A percentile compares a stretch with the other conserved stretches of the same genome.
Evolutionary conservation across 2,329 filamentous ascomycete species (phyloP).

Genomic region (Aspergillus bombycis): DNA sequence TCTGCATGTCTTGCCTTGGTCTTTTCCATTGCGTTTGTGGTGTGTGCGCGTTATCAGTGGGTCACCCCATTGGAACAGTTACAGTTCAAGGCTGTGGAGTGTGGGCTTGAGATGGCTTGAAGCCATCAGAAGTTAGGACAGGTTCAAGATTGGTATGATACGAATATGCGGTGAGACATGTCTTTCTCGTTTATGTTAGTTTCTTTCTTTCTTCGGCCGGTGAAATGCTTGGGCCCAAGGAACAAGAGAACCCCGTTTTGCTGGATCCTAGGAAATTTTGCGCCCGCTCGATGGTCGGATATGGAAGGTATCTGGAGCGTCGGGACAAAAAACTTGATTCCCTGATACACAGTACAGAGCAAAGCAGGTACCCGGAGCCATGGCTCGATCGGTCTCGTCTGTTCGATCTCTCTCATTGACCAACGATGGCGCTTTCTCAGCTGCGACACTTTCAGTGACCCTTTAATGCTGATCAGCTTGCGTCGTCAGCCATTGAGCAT

Average conservation of each 20-base stretch:
- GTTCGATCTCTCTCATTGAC: not conserved
- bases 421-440: not conserved
- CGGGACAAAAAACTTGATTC: not conserved
- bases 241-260: not conserved
- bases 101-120: not conserved
- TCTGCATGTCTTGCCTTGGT: not conserved
- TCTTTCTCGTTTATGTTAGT: not conserved
- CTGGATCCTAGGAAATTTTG: not conserved
- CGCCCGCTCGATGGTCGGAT: not conserved
- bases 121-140: not conserved
- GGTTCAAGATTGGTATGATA: not conserved
- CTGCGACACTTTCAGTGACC: not conserved
- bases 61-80: not conserved
- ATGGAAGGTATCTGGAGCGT: not conserved
- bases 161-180: not conserved
- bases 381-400: not conserved
- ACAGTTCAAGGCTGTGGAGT: not conserved
- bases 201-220: not conserved
- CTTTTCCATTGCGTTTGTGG: not conserved
- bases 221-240: not conserved
- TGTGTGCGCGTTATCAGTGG: not conserved
- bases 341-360: not conserved
- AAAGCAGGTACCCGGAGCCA: conserved; percentile 3
- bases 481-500: not conserved
- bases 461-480: not conserved